Base-by-base conservation (phyloP, 768 basidiomycete species). In the Naganishia friedmannii region DNA sequence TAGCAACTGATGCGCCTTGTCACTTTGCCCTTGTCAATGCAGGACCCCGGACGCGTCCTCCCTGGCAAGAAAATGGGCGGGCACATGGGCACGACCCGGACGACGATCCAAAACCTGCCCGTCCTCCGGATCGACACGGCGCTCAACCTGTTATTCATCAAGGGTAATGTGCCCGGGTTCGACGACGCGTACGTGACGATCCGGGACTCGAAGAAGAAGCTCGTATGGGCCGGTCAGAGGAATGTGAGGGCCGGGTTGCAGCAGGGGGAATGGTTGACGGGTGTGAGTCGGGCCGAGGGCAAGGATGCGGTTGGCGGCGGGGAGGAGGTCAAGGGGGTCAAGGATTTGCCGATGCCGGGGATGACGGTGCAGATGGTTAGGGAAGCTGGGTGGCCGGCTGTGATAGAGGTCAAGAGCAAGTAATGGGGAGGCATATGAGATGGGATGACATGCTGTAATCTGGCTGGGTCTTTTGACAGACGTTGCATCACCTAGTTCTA, bases 31-130 rank as follows among this genome's bases (percentile, higher is more conserved):
- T n/a, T n/a, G n/a, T n/a, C n/a, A n/a, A n/a, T n/a, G 17, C 67
- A 98, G 93, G 93, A 96, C 76, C 95, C 96, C 29, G 96, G 96
- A 56, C 88, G 96, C 76, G 85, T 97, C 6, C 93, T 91, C 83
- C 96, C 96, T 3, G 96, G 96, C 45, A 96, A 93, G 84, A 98
- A 97, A 84, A 97, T 96, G 95, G 88, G 95, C 12, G 96, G 96
- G 39, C 89, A 88, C 28, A 88, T 97, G 85, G 96, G 96, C 60
- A 89, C 88, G 68, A 85, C 87, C 72, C 88, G 88, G 48, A 86
- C 86, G 10, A 98, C 95, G 9, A 85, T 86, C 17, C 93, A 95
- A 77, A 98, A 97, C 78, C 87, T 98, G 29, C 81, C 88, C 0
- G 92, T 98, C 53, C 86, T 93, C 67, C 90, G 93, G 26, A 86